phyloP scores from a whole-genome alignment of 2,329 filamentous ascomycete species.

The Aureobasidium musti region DNA sequence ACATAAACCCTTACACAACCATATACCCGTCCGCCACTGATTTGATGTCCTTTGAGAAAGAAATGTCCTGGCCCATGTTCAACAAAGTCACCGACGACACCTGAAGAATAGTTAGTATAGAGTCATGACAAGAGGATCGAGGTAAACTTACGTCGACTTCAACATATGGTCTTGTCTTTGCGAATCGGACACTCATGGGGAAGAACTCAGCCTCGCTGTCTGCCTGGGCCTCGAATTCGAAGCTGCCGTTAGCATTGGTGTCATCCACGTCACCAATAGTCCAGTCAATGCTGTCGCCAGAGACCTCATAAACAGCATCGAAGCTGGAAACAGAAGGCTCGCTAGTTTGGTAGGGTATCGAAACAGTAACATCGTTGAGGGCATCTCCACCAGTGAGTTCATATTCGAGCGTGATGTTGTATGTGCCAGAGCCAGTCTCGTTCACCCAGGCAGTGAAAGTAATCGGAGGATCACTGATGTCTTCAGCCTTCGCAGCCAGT shows the following conservation, averaged over 20 bases:
- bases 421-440: conserved; percentile 75
- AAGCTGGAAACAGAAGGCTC: conserved; percentile 91
- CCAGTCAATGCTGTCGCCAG: conserved; percentile 92
- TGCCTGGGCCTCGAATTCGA: conserved; percentile 92
- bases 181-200: conserved; percentile 91
- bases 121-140: not conserved
- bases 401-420: conserved; percentile 92
- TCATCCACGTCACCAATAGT: conserved; percentile 83
- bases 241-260: conserved; percentile 78
- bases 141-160: conserved; percentile 80
- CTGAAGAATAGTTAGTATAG: conserved; percentile 47
- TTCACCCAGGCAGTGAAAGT: conserved; percentile 98
- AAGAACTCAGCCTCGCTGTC: conserved; percentile 94
- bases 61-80: conserved; percentile 75
- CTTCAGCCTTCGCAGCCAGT: conserved; percentile 76
- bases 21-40: conserved; percentile 73
- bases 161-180: conserved; percentile 80
- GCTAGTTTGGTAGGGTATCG: conserved; percentile 80
- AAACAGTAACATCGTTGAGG: conserved; percentile 80
- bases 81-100: conserved; percentile 69
- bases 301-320: conserved; percentile 91
- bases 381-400: conserved; percentile 80
- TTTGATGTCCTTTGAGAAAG: conserved; percentile 80
- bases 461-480: conserved; percentile 79
- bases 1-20: conserved; percentile 61